These are phyloP conservation scores for Cladosporium colombiae DNA, from an alignment of 2,329 filamentous ascomycete species.

Conservation along the genomic window DNA sequence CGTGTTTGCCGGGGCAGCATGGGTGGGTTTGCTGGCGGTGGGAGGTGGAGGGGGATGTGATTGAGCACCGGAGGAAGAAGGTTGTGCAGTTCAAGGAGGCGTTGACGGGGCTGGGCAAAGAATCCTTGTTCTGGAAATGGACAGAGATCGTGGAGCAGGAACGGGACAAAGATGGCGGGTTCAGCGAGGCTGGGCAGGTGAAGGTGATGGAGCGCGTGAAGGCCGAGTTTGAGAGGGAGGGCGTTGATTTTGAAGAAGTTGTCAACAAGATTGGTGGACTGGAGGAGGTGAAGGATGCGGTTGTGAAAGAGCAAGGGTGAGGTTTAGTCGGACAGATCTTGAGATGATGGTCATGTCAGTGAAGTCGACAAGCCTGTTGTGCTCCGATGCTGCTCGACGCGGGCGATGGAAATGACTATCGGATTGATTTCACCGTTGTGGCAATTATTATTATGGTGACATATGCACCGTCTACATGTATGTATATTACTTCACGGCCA, in stretches of 20 bases:
- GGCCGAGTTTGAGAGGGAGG: conserved; percentile 70
- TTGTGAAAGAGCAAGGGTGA: not conserved
- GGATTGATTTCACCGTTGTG: not conserved
- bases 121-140: conserved; percentile 88
- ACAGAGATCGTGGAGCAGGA: conserved; percentile 91
- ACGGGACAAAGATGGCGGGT: conserved; percentile 74
- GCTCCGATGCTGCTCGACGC: not conserved
- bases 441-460: not conserved
- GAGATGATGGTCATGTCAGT: not conserved
- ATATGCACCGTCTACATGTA: not conserved
- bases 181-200: conserved; percentile 72
- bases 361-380: not conserved
- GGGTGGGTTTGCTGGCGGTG: conserved; percentile 59
- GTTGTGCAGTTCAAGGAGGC: conserved; percentile 79
- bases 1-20: conserved; percentile 64
- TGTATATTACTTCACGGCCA: not conserved
- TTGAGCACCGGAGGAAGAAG: conserved; percentile 69
- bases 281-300: conserved; percentile 45
- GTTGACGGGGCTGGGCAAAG: conserved; percentile 75
- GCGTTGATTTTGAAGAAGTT: conserved; percentile 79
- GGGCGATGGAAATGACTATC: not conserved
- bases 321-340: not conserved
- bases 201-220: conserved; percentile 73
- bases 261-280: conserved; percentile 70
- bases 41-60: conserved; percentile 46